phyloP scores from a whole-genome alignment of 768 basidiomycete species.

The Kwoniella mangroviensis region DNA sequence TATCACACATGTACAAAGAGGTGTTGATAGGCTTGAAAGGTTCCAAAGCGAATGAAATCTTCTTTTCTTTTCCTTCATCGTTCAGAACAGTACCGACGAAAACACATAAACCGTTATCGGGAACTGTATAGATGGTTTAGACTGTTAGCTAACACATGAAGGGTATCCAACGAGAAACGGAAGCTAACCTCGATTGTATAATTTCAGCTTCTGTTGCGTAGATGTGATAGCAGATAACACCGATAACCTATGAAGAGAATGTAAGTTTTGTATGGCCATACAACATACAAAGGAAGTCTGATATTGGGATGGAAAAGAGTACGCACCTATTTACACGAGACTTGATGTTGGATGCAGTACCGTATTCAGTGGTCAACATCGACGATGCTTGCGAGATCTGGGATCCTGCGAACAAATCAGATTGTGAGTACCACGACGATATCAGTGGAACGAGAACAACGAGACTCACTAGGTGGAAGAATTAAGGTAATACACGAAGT shows the following conservation, averaged over 20 bases:
- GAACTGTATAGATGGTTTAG: conserved; percentile 61
- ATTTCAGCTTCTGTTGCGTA: conserved; percentile 94
- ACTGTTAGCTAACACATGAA: too few species aligned
- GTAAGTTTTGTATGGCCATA: background rate
- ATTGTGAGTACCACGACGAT: background rate
- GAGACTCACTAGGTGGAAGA: conserved; percentile 72
- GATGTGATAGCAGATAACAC: conserved; percentile 97
- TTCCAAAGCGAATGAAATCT: conserved; percentile 97
- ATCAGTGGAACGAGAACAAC: background rate
- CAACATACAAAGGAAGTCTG: background rate
- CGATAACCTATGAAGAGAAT: conserved; percentile 62
- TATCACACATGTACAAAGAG: conserved; percentile 97
- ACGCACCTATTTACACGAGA: conserved; percentile 65
- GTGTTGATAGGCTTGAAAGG: conserved; percentile 99
- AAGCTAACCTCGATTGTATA: conserved; percentile 72
- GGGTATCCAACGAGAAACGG: too few species aligned
- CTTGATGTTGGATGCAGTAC: conserved; percentile 99
- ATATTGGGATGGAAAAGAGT: background rate
- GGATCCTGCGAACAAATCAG: conserved; percentile 48
- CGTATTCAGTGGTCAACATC: conserved; percentile 98
- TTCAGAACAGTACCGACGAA: conserved; percentile 98
- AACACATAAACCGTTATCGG: conserved; percentile 93
- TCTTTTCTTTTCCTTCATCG: conserved; percentile 99
- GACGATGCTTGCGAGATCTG: conserved; percentile 92
- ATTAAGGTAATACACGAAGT: conserved; percentile 99